Evolutionary conservation across 257 asterid genomes (phyloP), one percentile per base, ranked within the genome.

Genomic region (Solanum corneliomulleri): DNA sequence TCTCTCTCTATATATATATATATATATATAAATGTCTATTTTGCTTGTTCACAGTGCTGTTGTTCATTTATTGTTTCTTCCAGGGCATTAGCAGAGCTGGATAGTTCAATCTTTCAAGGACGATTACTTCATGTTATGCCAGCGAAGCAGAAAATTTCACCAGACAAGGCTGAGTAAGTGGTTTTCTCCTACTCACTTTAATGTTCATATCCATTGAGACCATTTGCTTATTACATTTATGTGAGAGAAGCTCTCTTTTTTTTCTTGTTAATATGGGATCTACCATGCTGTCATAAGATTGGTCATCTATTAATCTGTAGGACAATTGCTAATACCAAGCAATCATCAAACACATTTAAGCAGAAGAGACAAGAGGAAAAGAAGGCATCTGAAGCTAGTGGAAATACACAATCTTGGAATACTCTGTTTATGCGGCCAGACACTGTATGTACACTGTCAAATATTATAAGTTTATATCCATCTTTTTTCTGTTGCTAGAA

Each of bases 121-220:
- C 94, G 99, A 92, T 85, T 97, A 87, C 89, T 97, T 93, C 98
- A 96, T 90, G 95, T 97, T 89, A 93, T 94, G 98, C 96, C 93
- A 68, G 99, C 99, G 85, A 93, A 94, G 87, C 95, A 91, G 86
- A 94, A 92, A 84, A 84, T 83, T 86, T 88, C 90, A 89, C 64
- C 93, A 84, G 90, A 87, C 86, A 71, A 84, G 70, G 91, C 90
- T 88, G 92, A 87, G 98, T 97, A 91, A 89, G 96, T 66, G 70
- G 29, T 70, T 42, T 84, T 72, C 44, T 49, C 75, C 47, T 16
- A 44, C 49, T 62, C 49, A 16, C 41, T 47, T 85, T 45, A 9
- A 47, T 68, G 80, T 41, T 60, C 44, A 29, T 80, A 47, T 29
- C 68, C 66, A 31, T 80, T 52, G 70, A 10, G 85, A 80, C 49